Conservation (phyloP, 495 filamentous ascomycete species). For the Schizothecium vesticola region DNA sequence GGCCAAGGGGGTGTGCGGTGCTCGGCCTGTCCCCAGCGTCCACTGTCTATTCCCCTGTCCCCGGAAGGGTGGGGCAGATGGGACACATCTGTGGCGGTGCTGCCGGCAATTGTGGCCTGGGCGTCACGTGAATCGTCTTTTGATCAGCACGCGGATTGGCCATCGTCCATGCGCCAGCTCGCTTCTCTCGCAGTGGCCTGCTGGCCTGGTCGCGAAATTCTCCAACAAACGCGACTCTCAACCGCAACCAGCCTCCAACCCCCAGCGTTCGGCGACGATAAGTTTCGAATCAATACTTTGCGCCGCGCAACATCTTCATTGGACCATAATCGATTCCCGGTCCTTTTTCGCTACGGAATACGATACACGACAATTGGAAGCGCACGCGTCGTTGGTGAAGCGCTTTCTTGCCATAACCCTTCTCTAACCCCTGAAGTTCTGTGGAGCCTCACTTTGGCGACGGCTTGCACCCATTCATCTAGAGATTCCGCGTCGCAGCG, state of each 20-base stretch:
- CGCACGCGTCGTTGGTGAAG: not conserved
- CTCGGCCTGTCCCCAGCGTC: not conserved
- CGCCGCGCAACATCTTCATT: slow-evolving; percentile 19
- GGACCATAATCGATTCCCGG: not conserved
- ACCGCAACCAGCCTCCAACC: slow-evolving; percentile 24
- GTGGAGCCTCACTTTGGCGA: not conserved
- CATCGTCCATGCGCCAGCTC: not conserved
- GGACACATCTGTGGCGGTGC: not conserved
- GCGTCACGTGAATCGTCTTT: not conserved
- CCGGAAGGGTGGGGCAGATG: not conserved
- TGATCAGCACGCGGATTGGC: not conserved
- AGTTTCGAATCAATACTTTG: slow-evolving; percentile 14
- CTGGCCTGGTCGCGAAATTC: slow-evolving; percentile 30
- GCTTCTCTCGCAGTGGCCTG: slow-evolving; percentile 7
- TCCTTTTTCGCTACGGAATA: not conserved
- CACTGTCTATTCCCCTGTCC: not conserved
- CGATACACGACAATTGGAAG: not conserved
- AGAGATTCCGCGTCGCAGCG: not conserved
- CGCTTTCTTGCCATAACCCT: not conserved
- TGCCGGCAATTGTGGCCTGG: not conserved
- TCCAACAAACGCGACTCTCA: slow-evolving; percentile 32
- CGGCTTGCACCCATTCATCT: not conserved
- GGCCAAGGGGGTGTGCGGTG: not conserved
- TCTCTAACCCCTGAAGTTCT: not conserved
- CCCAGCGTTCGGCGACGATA: not conserved